phyloP scores from a whole-genome alignment of 345 rosid species.

The Litchi chinensis region DNA sequence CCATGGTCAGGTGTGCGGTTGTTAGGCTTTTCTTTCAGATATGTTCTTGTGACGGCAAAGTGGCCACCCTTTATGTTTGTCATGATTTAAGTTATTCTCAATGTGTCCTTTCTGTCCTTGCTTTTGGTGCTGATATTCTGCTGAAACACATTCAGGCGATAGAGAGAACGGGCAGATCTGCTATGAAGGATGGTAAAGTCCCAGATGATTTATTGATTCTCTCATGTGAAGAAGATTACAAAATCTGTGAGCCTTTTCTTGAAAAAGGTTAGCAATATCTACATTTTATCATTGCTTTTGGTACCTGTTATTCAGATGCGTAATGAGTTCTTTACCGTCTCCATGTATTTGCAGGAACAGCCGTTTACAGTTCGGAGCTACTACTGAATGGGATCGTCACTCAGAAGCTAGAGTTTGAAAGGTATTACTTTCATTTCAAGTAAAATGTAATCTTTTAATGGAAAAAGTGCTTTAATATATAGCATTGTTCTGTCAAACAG shows the following conservation, averaged over 20 bases:
- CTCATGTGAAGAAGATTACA: conserved; percentile 82
- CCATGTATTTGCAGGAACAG: conserved; percentile 52
- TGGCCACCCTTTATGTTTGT: neutral
- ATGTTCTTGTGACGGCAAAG: neutral
- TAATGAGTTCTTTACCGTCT: neutral
- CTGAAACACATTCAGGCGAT: conserved; percentile 50
- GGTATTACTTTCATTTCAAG: conserved; percentile 40
- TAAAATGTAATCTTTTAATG: neutral
- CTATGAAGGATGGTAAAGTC: conserved; percentile 53
- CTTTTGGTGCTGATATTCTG: conserved; percentile 25
- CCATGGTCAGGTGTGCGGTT: conserved; percentile 60
- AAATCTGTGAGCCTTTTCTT: conserved; percentile 60
- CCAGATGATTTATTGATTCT: conserved; percentile 66
- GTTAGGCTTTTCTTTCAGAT: neutral
- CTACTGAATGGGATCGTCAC: conserved; percentile 84
- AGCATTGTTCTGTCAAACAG: too few relatives aligned
- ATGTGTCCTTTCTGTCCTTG: neutral
- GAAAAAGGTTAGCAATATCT: conserved; percentile 58
- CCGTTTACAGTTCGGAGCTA: conserved; percentile 85
- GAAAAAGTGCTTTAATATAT: neutral
- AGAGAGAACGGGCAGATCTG: conserved; percentile 78
- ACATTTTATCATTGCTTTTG: neutral
- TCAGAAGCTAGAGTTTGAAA: conserved; percentile 82
- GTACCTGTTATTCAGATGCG: neutral
- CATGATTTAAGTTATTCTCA: neutral